Conservation (phyloP, 805 yeast genomes). For the Wickerhamomyces rabaulensis region DNA sequence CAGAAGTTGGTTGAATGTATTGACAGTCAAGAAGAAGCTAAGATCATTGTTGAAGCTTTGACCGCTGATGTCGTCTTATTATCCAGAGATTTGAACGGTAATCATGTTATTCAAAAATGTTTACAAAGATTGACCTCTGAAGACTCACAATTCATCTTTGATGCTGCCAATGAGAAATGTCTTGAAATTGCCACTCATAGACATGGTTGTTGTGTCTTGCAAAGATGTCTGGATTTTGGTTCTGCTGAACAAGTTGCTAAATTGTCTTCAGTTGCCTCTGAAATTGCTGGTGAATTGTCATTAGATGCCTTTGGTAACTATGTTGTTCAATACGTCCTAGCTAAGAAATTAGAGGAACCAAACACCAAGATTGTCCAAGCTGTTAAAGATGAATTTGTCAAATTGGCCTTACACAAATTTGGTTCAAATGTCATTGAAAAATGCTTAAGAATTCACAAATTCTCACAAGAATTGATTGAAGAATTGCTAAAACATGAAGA, state of each 20-base stretch:
- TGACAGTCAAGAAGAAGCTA: slow-evolving; percentile 63
- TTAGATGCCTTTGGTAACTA: slow-evolving; percentile 96
- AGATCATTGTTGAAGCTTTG: slow-evolving; percentile 54
- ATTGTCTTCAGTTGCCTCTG: slow-evolving; percentile 63
- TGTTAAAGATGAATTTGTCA: slow-evolving; percentile 29
- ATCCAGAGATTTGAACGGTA: slow-evolving; percentile 89
- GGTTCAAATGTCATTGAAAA: slow-evolving; percentile 94
- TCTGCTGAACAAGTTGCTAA: slow-evolving; percentile 60
- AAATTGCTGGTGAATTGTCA: slow-evolving; percentile 62
- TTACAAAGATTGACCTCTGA: slow-evolving; percentile 60
- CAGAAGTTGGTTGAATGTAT: slow-evolving; percentile 89
- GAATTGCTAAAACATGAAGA: slow-evolving; percentile 38
- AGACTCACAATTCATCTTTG: slow-evolving; percentile 86
- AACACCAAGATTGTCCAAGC: slow-evolving; percentile 29
- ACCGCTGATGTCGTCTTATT: slow-evolving; percentile 69
- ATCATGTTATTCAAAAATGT: slow-evolving; percentile 94
- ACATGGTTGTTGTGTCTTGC: slow-evolving; percentile 96
- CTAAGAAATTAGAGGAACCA: slow-evolving; percentile 31
- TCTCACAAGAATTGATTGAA: slow-evolving; percentile 42
- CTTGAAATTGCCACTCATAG: slow-evolving; percentile 87
- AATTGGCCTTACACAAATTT: slow-evolving; percentile 79
- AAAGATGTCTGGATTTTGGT: slow-evolving; percentile 92
- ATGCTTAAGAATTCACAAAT: slow-evolving; percentile 50
- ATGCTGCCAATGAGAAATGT: slow-evolving; percentile 71
- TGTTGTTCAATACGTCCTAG: slow-evolving; percentile 87